Evolutionary conservation across 345 rosid genomes (phyloP).

Genomic region (Eucalyptus sideroxylon): DNA sequence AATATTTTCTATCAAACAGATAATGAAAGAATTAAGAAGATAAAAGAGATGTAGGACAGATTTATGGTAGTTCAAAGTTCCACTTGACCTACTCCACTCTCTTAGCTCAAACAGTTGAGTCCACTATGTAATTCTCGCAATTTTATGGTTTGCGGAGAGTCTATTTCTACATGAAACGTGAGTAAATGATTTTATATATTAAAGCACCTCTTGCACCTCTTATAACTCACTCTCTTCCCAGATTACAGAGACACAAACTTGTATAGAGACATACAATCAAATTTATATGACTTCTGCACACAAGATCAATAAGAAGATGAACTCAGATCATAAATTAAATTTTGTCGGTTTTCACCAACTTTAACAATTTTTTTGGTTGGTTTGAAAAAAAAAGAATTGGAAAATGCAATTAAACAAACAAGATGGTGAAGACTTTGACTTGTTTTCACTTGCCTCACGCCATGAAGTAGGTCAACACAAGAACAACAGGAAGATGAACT

Average conservation of each 20-base stretch:
- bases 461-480: not conserved
- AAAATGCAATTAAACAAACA: not conserved
- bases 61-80: not conserved
- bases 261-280: not conserved
- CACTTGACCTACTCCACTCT: not conserved
- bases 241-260: not conserved
- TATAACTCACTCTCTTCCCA: not conserved
- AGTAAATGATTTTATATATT: not conserved
- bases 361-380: fast-evolving
- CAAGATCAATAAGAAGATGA: not conserved
- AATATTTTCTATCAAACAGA: no score
- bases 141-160: not conserved
- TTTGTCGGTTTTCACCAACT: not conserved
- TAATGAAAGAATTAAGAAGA: not conserved
- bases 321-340: not conserved
- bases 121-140: not conserved
- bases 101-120: not conserved
- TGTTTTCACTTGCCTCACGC: not conserved
- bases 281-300: no score
- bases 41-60: not conserved
- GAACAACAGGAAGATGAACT: no score
- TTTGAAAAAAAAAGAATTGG: not conserved
- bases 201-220: not conserved
- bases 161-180: not conserved
- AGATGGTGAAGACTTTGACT: not conserved